Evolutionary conservation across 2,329 filamentous ascomycete genomes (phyloP).

Genomic region (Daldinia sp.): DNA sequence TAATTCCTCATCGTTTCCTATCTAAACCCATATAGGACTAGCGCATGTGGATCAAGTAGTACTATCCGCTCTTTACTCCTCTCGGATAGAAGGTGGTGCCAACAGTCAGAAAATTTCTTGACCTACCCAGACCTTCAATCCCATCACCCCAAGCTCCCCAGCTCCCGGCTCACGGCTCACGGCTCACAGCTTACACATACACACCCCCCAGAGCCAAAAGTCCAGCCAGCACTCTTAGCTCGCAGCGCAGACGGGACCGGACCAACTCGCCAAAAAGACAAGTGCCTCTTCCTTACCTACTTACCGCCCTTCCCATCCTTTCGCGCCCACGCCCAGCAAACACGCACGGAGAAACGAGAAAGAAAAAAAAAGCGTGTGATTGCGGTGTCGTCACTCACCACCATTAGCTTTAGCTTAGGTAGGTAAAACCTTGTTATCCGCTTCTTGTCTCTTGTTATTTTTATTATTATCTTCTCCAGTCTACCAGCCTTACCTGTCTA

Average conservation of each 20-base stretch:
- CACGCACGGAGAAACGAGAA: slow-evolving; percentile 23
- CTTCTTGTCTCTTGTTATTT: slow-evolving; percentile 5
- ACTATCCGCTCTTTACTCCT: slow-evolving; percentile 30
- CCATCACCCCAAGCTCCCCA: slow-evolving; percentile 21
- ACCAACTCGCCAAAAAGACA: slow-evolving; percentile 40
- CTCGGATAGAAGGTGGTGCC: slow-evolving; percentile 29
- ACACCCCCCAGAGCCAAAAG: slow-evolving; percentile 5
- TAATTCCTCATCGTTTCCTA: slow-evolving; percentile 35
- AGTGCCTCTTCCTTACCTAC: slow-evolving; percentile 32
- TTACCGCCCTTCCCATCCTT: slow-evolving; percentile 31
- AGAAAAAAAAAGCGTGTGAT: slow-evolving; percentile 15
- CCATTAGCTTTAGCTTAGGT: slow-evolving; percentile 38
- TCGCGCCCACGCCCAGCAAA: slow-evolving; percentile 37
- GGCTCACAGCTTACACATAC: neutral
- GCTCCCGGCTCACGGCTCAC: slow-evolving; percentile 9
- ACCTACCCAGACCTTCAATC: slow-evolving; percentile 36
- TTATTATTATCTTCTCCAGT: slow-evolving; percentile 14
- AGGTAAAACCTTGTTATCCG: slow-evolving; percentile 37
- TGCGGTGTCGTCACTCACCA: slow-evolving; percentile 38
- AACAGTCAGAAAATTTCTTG: slow-evolving; percentile 39
- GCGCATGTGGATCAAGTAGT: slow-evolving; percentile 31
- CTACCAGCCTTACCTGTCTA: slow-evolving; percentile 1
- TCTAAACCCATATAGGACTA: slow-evolving; percentile 34
- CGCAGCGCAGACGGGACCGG: slow-evolving; percentile 32
- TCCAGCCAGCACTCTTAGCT: slow-evolving; percentile 15